Conservation (phyloP, 345 rosid species). For the Eucalyptus guilfoylei region DNA sequence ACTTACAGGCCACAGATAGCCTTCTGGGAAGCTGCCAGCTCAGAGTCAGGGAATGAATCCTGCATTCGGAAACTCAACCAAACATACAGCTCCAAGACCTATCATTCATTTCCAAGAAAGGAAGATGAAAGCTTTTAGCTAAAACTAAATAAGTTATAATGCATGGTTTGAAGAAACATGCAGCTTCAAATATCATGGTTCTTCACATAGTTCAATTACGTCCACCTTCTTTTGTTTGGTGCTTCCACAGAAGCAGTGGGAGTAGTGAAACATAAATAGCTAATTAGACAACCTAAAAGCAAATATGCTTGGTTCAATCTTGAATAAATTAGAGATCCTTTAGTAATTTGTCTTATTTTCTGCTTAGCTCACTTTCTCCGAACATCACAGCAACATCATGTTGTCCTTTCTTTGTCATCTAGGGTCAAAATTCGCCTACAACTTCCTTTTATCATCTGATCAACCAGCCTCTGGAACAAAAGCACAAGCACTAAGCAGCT, state of each 20-base stretch:
- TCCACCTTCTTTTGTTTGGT: not conserved
- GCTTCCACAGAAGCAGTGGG: not conserved
- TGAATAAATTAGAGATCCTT: not conserved
- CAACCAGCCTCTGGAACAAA: not conserved
- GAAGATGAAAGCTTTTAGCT: not conserved
- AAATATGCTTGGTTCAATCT: not conserved
- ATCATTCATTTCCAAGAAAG: not conserved
- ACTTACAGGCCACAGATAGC: conserved; percentile 72
- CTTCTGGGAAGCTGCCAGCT: conserved; percentile 75
- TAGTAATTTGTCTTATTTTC: not conserved
- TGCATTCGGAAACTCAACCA: conserved; percentile 89
- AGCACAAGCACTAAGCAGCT: not conserved
- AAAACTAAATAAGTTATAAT: not conserved
- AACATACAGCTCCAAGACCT: conserved; percentile 88
- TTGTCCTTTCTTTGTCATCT: not conserved
- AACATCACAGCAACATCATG: not conserved
- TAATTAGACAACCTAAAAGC: not conserved
- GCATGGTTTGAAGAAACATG: not conserved
- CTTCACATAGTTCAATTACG: not conserved
- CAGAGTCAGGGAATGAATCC: conserved; percentile 74
- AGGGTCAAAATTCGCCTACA: not conserved
- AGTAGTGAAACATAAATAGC: not conserved
- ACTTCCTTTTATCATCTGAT: not conserved
- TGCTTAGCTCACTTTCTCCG: not conserved
- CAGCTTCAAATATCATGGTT: not conserved